Base-by-base conservation (phyloP, 23 red algal genomes). In the Gracilaria vermiculophylla region DNA sequence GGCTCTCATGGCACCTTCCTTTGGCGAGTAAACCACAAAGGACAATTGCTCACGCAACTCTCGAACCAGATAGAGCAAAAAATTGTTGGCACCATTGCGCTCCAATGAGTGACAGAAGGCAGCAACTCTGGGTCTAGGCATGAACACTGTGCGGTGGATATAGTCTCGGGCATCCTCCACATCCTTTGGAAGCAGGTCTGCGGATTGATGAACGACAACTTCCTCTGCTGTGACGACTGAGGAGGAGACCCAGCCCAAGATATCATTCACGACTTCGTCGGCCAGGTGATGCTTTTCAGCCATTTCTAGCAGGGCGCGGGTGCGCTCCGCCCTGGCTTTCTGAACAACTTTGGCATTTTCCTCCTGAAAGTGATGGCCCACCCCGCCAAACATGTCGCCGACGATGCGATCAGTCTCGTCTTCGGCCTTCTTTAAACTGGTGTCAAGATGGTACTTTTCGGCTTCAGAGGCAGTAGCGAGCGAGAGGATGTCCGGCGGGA, bases 71-170 rank as follows among this genome's bases (percentile, higher is more conserved):
- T 98, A 98, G 7, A 98, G 60, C 20, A 98, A 69, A 64, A 98
- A 98, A 43, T 98, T 98, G 78, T 98, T 98, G 40, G 96, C 96
- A 23, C 96, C 96, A 72, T 98, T 98, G 14, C 96, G 51, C 80
- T 98, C 96, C 81, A 98, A 72, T 0, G 96, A 98, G 61, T 98
- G 96, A 50, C 92, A 92, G 81, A 98, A 98, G 33, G 96, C 96
- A 5, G 91, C 96, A 67, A 88, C 90, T 40, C 89, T 71, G 32
- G 88, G 88, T 41, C 94, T 77, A 19, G 89, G 76, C 48, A 78
- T 48, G 37, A 92, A 70, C 12, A 72, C 64, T 12, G 77, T 85
- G 19, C 61, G 55, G 44, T 78, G 14, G 9, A 96, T 60, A 21
- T 87, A 92, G 14, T 49, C 47, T 17, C 60, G 44, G n/a, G 94